These are phyloP conservation scores for Pelargonium citronellum DNA, from an alignment of 441 rosid species.

Conservation along the genomic window DNA sequence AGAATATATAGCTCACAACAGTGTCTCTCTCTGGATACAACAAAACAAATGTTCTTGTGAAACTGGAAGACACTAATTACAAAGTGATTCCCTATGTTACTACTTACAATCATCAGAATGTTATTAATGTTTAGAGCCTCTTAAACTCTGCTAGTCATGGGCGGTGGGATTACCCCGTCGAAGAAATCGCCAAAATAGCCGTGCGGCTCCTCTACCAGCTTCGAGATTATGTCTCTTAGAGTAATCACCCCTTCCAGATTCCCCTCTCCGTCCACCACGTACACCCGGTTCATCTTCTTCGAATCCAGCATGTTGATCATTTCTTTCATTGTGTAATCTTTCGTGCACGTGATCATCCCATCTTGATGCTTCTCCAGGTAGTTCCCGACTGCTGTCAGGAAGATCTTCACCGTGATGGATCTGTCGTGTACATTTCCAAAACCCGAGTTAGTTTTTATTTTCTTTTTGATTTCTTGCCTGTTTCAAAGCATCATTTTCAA, in stretches of 20 bases:
- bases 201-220: slow-evolving; percentile 85
- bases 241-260: slow-evolving; percentile 89
- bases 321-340: slow-evolving; percentile 52
- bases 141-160: slow-evolving; percentile 66
- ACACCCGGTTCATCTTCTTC: slow-evolving; percentile 60
- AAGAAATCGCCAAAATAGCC: slow-evolving; percentile 97
- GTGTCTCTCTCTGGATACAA: not conserved
- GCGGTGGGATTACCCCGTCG: slow-evolving; percentile 80
- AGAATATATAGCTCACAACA: not conserved
- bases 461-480: too few species aligned
- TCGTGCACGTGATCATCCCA: slow-evolving; percentile 70
- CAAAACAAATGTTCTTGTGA: not conserved
- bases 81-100: not conserved
- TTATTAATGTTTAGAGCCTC: too few species aligned
- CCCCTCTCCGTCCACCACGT: slow-evolving; percentile 70
- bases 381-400: slow-evolving; percentile 57
- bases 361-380: slow-evolving; percentile 54
- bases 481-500: too few species aligned
- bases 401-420: slow-evolving; percentile 81
- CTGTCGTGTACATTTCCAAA: slow-evolving; percentile 25
- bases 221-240: slow-evolving; percentile 79
- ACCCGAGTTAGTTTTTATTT: too few species aligned
- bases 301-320: slow-evolving; percentile 65
- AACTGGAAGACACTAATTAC: not conserved
- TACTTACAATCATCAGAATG: too few species aligned